Conservation (phyloP, 768 basidiomycete species). For the Collybia sordida region DNA sequence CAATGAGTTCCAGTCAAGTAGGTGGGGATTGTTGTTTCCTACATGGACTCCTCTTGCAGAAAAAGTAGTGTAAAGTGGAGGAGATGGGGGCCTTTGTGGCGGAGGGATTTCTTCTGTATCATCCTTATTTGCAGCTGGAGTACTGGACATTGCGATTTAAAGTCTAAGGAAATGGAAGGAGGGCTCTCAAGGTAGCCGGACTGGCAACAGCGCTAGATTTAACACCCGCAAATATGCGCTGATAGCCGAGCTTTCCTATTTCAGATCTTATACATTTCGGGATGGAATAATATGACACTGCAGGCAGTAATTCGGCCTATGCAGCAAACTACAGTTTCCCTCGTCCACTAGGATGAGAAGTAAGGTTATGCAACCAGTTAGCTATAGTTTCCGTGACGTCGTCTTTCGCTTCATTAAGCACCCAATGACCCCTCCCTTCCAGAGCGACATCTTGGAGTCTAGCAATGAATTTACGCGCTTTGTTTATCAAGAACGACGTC, state of each 20-base stretch:
- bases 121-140: constrained; percentile 33
- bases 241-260: background rate
- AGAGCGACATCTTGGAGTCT: constrained; percentile 50
- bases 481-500: constrained; percentile 37
- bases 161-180: no score
- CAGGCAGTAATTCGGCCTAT: no score
- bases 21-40: constrained; percentile 30
- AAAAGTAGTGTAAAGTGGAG: constrained; percentile 72
- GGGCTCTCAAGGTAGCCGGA: no score
- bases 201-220: background rate
- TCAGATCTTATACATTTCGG: no score
- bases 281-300: no score
- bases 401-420: constrained; percentile 63
- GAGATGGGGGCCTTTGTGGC: constrained; percentile 65
- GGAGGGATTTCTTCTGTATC: constrained; percentile 59
- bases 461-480: constrained; percentile 49
- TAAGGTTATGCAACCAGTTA: constrained; percentile 42
- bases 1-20: constrained; percentile 14
- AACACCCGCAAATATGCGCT: background rate
- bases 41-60: constrained; percentile 73
- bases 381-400: constrained; percentile 48
- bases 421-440: constrained; percentile 65
- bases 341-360: constrained; percentile 14
- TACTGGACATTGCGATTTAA: constrained; percentile 12
- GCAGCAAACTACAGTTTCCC: constrained; percentile 17